Evolutionary conservation across 495 filamentous ascomycete species (phyloP), one percentile per base, ranked within the genome.

Genomic region (Jackrogersella multiformis): DNA sequence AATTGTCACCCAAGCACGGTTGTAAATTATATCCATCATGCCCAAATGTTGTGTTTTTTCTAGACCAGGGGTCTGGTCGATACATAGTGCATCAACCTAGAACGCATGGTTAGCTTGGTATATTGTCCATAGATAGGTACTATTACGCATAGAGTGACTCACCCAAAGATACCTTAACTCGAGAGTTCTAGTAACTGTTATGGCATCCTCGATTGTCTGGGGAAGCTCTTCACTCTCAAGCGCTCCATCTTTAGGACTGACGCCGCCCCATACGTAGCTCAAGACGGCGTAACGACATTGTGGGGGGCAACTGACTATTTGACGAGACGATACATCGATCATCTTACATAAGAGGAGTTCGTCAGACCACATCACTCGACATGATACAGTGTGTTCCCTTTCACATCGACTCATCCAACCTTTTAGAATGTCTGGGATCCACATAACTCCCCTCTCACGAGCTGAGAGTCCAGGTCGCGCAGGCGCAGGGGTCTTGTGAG

Each of bases 221-320:
- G 73, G 70, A 21, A 73, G 64, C 9, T 63, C 55, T 13, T 16
- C 9, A 3, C 16, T 38, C 16, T 70, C 72, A 1, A 73, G 15
- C 4, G 62, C 66, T 2, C 48, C 63, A 0, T 18, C 4, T 13
- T 45, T 54, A 4, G 63, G 36, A 30, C 65, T 72, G 23, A 74
- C 18, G 0, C 68, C 60, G 0, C 68, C 68, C 70, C 64, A 73
- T 1, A 62, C 61, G 13, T 69, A 68, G 34, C 64, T 73, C 5
- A 73, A 34, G 9, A 64, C 60, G 6, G 66, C 44, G 46, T 68
- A 73, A 5, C 41, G 34, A 20, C 66, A 70, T 5, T 49, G 30
- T 1, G 39, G 32, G 12, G 66, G 70, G n/a, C 36, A 73, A n/a
- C 42, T 56, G 1, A 71, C 60, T 4, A 70, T 58, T 13, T 45